Base-by-base conservation (phyloP, 805 yeast genomes). In the Nakazawaea ambrosiae region DNA sequence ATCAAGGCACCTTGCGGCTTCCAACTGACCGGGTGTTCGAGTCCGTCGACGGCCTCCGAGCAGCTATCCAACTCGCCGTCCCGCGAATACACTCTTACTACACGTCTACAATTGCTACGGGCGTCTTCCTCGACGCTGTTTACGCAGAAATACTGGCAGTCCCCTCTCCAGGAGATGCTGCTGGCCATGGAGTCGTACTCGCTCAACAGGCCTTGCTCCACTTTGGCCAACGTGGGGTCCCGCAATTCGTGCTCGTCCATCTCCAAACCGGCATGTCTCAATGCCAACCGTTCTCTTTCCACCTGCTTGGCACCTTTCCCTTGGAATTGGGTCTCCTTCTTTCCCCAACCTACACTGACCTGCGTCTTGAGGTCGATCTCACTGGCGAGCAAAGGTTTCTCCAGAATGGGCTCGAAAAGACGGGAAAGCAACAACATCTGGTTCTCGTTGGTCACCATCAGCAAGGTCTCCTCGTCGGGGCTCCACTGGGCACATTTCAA, bases 301-400 rank as follows among this genome's bases (percentile, higher is more conserved):
- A 74, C 53, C 6, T 83, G 87, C 50, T 80, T 81, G 22, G 84
- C 92, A 45, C 98, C 98, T 51, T 74, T 80, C 36, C 99, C 99
- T 58, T 82, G 78, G 58, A 92, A 92, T 61, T 92, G 99, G 0
- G 99, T 92, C 57, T 90, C 97, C 48, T 81, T 80, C 44, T 82
- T 84, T 53, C 99, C 99, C 99, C 99, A 92, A 19, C 99, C 99
- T 30, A 92, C 96, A 20, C 90, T 81, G 26, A 92, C 96, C 53
- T 92, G 96, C 47, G 78, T 80, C 23, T 68, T 63, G 34, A 75
- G 60, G 24, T 62, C 55, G 33, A 89, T 66, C 54, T 92, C 98
- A 7, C 68, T 70, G 0, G 72, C 62, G 32, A 68, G 58, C 42
- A 88, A 58, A 22, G 60, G 56, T 39, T 67, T 68, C 51, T 90